Conservation (phyloP, 805 yeast species). For the Maudiozyma bulderi region DNA sequence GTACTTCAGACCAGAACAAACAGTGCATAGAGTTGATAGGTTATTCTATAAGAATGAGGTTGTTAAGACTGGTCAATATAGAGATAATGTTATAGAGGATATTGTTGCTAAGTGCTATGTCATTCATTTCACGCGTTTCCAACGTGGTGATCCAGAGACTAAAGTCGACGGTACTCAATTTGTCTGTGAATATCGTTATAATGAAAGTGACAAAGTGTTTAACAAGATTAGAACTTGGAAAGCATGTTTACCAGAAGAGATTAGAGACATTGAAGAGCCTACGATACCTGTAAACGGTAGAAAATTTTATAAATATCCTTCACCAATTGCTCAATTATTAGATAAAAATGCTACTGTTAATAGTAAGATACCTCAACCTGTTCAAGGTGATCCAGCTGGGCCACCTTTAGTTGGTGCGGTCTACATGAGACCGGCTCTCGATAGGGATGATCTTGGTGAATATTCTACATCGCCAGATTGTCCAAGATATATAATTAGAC, state of each 20-base stretch:
- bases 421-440: slow-evolving; percentile 63
- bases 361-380: slow-evolving; percentile 75
- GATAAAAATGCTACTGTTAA: slow-evolving; percentile 65
- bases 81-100: slow-evolving; percentile 85
- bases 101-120: slow-evolving; percentile 91
- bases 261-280: slow-evolving; percentile 74
- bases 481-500: slow-evolving; percentile 36
- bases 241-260: slow-evolving; percentile 95
- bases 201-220: slow-evolving; percentile 81
- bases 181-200: slow-evolving; percentile 90
- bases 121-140: slow-evolving; percentile 86
- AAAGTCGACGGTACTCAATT: slow-evolving; percentile 77
- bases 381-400: slow-evolving; percentile 70
- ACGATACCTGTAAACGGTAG: slow-evolving; percentile 62
- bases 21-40: slow-evolving; percentile 86
- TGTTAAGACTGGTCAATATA: slow-evolving; percentile 90
- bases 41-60: slow-evolving; percentile 90
- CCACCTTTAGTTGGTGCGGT: slow-evolving; percentile 93
- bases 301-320: slow-evolving; percentile 62
- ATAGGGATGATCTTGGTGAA: slow-evolving; percentile 77
- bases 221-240: slow-evolving; percentile 97
- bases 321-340: slow-evolving; percentile 73
- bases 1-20: slow-evolving; percentile 97
- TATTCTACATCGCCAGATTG: slow-evolving; percentile 43
- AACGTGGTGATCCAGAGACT: slow-evolving; percentile 84